Evolutionary conservation across 2,329 filamentous ascomycete species (phyloP).

Genomic region (Ilyonectria mors-panacis): DNA sequence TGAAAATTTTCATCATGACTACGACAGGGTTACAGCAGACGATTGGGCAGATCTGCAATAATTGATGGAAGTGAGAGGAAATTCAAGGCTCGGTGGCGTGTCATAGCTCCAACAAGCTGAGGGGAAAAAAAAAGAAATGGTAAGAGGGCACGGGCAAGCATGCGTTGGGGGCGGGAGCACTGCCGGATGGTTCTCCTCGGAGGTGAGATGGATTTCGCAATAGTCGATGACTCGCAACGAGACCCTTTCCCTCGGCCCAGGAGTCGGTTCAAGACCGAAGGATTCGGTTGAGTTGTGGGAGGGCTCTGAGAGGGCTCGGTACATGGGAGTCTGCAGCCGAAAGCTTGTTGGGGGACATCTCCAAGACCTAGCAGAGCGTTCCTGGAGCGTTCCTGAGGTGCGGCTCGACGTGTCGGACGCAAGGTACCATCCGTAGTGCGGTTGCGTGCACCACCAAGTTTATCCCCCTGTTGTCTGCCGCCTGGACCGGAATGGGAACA

Average conservation of each 20-base stretch:
- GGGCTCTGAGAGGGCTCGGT: not conserved
- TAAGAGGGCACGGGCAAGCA: not conserved
- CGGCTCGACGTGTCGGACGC: not conserved
- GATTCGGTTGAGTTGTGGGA: constrained; percentile 18
- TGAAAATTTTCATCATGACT: not conserved
- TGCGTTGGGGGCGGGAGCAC: constrained; percentile 6
- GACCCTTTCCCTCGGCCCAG: constrained; percentile 10
- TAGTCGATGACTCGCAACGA: constrained; percentile 27
- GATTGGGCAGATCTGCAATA: not conserved
- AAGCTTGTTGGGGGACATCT: constrained; percentile 12
- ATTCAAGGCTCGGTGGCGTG: constrained; percentile 20
- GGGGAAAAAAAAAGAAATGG: constrained; percentile 3
- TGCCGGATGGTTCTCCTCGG: not conserved
- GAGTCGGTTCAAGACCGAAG: constrained; percentile 6
- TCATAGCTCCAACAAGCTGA: constrained; percentile 16
- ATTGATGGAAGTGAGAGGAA: constrained; percentile 3
- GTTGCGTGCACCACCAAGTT: constrained; percentile 14
- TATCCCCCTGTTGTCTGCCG: constrained; percentile 12
- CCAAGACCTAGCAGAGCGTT: not conserved
- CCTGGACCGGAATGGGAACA: constrained; percentile 7
- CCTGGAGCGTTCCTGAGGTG: constrained; percentile 22
- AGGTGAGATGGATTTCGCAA: constrained; percentile 13
- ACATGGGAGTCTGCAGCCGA: not conserved
- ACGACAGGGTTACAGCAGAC: not conserved
- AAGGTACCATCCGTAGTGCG: constrained; percentile 13